Conservation (phyloP, 2,329 filamentous ascomycete species). For the Fusarium protoensiforme region DNA sequence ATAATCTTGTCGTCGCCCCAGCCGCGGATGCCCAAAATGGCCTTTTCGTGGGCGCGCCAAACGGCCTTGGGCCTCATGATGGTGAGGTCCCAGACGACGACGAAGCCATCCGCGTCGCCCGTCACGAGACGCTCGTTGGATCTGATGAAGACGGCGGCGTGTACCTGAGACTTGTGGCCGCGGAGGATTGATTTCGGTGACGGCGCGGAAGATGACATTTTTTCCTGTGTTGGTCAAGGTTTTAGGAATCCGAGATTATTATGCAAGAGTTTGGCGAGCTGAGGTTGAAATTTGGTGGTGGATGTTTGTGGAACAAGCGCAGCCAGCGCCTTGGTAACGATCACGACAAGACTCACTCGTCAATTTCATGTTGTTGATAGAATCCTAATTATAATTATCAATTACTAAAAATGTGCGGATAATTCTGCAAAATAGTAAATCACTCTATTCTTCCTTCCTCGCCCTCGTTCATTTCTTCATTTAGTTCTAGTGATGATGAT, state of each 20-base stretch:
- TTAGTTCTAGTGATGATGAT: not conserved
- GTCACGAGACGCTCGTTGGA: constrained; percentile 82
- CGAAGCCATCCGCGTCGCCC: constrained; percentile 90
- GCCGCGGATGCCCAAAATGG: constrained; percentile 78
- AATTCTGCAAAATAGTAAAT: not conserved
- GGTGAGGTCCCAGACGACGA: constrained; percentile 86
- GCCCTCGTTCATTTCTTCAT: not conserved
- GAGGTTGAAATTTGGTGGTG: not conserved
- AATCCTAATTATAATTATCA: not conserved
- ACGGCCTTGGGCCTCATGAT: constrained; percentile 84
- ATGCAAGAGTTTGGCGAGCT: constrained; percentile 5
- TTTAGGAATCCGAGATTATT: not conserved
- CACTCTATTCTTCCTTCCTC: not conserved
- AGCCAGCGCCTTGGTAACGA: not conserved
- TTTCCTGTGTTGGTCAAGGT: not conserved
- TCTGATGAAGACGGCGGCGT: constrained; percentile 78
- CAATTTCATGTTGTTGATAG: not conserved
- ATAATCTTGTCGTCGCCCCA: constrained; percentile 82
- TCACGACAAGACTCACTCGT: not conserved
- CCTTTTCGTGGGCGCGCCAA: constrained; percentile 85
- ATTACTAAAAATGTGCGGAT: not conserved
- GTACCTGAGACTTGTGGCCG: constrained; percentile 84
- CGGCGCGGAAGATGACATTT: constrained; percentile 46
- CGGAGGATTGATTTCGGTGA: constrained; percentile 75
- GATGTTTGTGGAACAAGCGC: constrained; percentile 2